Evolutionary conservation across 139 green algal genomes (phyloP).

Genomic region (Chlorella sp.): DNA sequence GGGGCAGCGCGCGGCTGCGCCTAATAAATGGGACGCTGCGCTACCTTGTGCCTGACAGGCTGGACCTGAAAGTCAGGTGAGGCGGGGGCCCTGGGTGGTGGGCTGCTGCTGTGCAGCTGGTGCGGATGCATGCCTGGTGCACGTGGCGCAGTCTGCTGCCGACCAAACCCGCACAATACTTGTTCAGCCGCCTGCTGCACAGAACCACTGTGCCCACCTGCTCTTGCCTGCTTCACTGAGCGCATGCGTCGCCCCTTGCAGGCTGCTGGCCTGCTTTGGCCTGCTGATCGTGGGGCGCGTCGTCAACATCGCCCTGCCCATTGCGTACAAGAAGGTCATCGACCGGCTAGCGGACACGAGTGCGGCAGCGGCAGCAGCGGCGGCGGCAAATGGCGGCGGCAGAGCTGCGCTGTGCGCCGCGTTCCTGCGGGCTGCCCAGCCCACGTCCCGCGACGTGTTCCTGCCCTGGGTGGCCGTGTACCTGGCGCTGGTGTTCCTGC

Average conservation of each 20-base stretch:
- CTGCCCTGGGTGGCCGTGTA: slow-evolving; percentile 49
- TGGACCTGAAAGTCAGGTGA: slow-evolving; percentile 21
- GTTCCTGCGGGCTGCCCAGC: slow-evolving; percentile 28
- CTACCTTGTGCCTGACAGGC: slow-evolving; percentile 19
- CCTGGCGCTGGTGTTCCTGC: slow-evolving; percentile 40
- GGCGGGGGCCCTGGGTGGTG: background rate
- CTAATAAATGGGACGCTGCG: slow-evolving; percentile 13
- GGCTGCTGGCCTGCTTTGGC: slow-evolving; percentile 61
- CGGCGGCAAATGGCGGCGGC: slow-evolving; percentile 33
- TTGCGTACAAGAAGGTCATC: slow-evolving; percentile 73
- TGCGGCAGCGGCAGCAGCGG: background rate
- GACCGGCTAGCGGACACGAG: slow-evolving; percentile 46
- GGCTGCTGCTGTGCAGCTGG: background rate
- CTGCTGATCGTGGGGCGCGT: slow-evolving; percentile 67
- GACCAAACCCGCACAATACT: background rate
- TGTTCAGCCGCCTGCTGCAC: background rate
- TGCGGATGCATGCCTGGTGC: background rate
- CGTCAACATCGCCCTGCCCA: slow-evolving; percentile 81
- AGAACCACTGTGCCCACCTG: too few relatives aligned
- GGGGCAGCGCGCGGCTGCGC: slow-evolving; percentile 5
- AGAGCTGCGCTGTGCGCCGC: slow-evolving; percentile 5
- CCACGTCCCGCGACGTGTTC: slow-evolving; percentile 58
- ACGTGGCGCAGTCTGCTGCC: background rate
- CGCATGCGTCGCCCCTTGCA: background rate
- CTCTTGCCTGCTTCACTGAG: too few relatives aligned